A percentile compares a stretch with the other conserved stretches of the same genome.
Evolutionary conservation across 1,139 yeast genomes (phyloP).

Genomic region (Cylindricascospora bacillispora): DNA sequence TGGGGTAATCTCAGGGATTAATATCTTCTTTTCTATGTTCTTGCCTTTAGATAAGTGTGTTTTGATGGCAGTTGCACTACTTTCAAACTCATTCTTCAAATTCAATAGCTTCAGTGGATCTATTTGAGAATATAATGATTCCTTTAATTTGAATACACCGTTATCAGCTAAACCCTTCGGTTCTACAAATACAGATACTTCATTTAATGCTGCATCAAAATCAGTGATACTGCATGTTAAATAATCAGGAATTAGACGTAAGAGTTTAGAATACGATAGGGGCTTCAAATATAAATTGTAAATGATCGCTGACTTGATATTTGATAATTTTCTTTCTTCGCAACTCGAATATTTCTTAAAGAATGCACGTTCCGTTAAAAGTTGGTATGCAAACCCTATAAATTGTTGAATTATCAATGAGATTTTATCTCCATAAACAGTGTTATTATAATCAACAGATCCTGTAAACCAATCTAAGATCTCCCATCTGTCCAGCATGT

Average conservation of each 20-base stretch:
- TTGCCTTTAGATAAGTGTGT: constrained; percentile 27
- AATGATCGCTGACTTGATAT: constrained; percentile 31
- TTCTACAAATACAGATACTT: constrained; percentile 37
- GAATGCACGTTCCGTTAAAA: constrained; percentile 42
- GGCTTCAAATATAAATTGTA: constrained; percentile 44
- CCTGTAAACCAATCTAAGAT: constrained; percentile 41
- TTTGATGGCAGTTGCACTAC: constrained; percentile 29
- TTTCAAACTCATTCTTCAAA: constrained; percentile 29
- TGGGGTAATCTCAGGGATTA: constrained; percentile 30
- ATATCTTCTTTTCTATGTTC: constrained; percentile 33
- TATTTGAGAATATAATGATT: constrained; percentile 31
- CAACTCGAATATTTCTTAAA: constrained; percentile 28
- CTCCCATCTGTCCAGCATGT: constrained; percentile 52
- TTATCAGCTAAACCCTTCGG: constrained; percentile 45
- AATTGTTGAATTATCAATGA: constrained; percentile 40
- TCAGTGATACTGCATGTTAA: constrained; percentile 26
- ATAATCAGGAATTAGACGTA: constrained; percentile 29
- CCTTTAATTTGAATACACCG: constrained; percentile 42
- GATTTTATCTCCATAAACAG: constrained; percentile 49
- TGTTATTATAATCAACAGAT: constrained; percentile 26
- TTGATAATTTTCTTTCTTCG: constrained; percentile 20
- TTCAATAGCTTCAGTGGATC: constrained; percentile 29
- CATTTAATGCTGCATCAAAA: constrained; percentile 32
- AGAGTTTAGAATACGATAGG: constrained; percentile 39
- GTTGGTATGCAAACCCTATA: constrained; percentile 41